Percentiles rank a stretch among this genome's conserved stretches.
Evolutionary conservation across 306 rosid species (phyloP).

Genomic region (Fragaria vesca): DNA sequence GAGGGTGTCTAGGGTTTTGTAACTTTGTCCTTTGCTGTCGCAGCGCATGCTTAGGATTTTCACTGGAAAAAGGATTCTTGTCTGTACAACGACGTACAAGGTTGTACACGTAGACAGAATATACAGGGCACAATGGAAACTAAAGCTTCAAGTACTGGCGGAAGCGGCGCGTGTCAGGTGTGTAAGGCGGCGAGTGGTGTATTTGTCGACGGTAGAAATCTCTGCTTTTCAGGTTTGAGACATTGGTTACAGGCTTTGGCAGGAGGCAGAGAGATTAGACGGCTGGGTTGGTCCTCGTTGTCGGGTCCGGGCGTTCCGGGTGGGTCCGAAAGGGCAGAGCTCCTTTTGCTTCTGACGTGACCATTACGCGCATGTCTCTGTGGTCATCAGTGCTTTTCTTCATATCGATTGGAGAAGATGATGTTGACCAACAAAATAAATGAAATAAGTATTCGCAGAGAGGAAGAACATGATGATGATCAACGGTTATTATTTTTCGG

Average conservation of each 20-base stretch:
- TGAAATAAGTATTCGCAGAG: background rate
- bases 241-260: slow-evolving; percentile 11
- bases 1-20: background rate
- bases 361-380: slow-evolving; percentile 42
- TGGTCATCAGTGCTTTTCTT: background rate
- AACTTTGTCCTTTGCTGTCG: slow-evolving; percentile 55
- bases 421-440: background rate
- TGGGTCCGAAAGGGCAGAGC: background rate
- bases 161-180: slow-evolving; percentile 19
- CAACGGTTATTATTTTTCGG: slow-evolving; percentile 4
- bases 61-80: slow-evolving; percentile 33
- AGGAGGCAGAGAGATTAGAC: slow-evolving; percentile 25
- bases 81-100: slow-evolving; percentile 30
- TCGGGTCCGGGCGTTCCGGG: slow-evolving; percentile 30
- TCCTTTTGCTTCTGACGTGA: slow-evolving; percentile 47
- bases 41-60: slow-evolving; percentile 44
- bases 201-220: background rate
- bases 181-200: slow-evolving; percentile 2
- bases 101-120: slow-evolving; percentile 14
- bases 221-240: background rate
- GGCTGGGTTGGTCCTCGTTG: slow-evolving; percentile 46
- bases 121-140: background rate
- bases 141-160: background rate
- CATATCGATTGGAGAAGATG: slow-evolving; percentile 18
- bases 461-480: slow-evolving; percentile 10